phyloP scores from a whole-genome alignment of 768 basidiomycete genomes.

The Boletus fagicola region DNA sequence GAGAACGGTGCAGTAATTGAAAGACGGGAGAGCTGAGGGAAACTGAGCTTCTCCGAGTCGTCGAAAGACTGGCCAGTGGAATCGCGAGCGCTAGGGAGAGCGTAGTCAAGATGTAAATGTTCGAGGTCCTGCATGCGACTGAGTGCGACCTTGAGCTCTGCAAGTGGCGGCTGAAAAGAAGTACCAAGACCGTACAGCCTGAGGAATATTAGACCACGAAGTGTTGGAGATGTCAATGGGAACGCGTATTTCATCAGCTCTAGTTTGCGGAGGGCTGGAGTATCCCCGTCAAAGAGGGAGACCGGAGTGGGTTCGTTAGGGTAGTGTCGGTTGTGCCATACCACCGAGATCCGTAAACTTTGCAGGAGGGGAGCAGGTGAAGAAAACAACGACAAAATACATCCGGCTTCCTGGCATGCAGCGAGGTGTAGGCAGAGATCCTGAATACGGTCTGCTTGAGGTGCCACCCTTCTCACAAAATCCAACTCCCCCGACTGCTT shows the following conservation, averaged over 20 bases:
- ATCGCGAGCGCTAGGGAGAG: constrained; percentile 28
- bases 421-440: constrained; percentile 30
- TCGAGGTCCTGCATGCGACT: constrained; percentile 34
- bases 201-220: constrained; percentile 38
- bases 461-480: constrained; percentile 33
- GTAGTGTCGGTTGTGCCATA: constrained; percentile 17
- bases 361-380: constrained; percentile 34
- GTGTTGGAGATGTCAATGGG: constrained; percentile 36
- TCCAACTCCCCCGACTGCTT: constrained; percentile 25
- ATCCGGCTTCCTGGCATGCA: constrained; percentile 18
- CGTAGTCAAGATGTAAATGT: constrained; percentile 36
- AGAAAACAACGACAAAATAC: constrained; percentile 26
- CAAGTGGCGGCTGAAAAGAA: constrained; percentile 29
- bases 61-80: not conserved
- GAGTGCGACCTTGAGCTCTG: constrained; percentile 35
- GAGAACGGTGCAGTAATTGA: constrained; percentile 22
- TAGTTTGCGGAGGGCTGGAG: constrained; percentile 36
- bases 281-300: constrained; percentile 33
- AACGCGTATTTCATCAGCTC: constrained; percentile 37
- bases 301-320: constrained; percentile 24
- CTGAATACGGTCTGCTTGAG: constrained; percentile 35
- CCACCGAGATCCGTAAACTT: constrained; percentile 28
- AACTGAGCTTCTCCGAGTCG: constrained; percentile 1
- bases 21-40: constrained; percentile 15
- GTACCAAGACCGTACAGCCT: constrained; percentile 32